These are phyloP conservation scores for Fomitiporia mediterranea DNA, from an alignment of 1,284 basidiomycete genomes.

Conservation along the genomic window DNA sequence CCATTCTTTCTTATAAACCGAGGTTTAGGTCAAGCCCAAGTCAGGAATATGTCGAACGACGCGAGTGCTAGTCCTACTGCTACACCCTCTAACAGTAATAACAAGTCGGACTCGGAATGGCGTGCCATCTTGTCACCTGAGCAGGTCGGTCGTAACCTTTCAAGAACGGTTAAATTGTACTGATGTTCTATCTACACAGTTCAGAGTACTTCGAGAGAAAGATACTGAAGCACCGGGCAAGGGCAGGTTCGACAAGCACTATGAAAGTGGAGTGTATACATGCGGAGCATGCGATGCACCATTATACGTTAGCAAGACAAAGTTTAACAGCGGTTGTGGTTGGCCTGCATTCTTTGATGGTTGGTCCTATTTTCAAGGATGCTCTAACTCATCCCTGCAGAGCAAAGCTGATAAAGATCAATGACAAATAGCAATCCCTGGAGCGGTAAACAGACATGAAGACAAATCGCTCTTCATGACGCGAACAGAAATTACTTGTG, in stretches of 20 bases:
- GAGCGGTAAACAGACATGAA: constrained; percentile 75
- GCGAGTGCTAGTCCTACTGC: constrained; percentile 1
- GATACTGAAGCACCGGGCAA: constrained; percentile 81
- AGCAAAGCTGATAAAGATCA: not conserved
- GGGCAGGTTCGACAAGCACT: constrained; percentile 73
- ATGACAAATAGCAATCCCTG: constrained; percentile 66
- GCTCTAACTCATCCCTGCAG: not conserved
- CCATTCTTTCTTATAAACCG: not conserved
- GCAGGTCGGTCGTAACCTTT: constrained; percentile 50
- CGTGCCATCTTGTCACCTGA: constrained; percentile 74
- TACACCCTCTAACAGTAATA: constrained; percentile 1
- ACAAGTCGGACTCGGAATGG: constrained; percentile 83
- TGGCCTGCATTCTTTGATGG: constrained; percentile 98
- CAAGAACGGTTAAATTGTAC: not conserved
- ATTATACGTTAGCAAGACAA: constrained; percentile 83
- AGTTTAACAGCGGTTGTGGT: constrained; percentile 91
- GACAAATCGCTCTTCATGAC: constrained; percentile 53
- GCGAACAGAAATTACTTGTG: constrained; percentile 76
- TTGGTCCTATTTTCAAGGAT: constrained; percentile 28
- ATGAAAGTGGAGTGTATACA: constrained; percentile 62
- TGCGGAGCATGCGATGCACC: constrained; percentile 70
- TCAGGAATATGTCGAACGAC: constrained; percentile 7
- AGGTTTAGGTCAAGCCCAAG: not conserved
- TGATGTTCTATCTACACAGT: constrained; percentile 42
- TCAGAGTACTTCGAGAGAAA: constrained; percentile 81